phyloP scores from a whole-genome alignment of 2,329 filamentous ascomycete species.

The Didymella exigua region DNA sequence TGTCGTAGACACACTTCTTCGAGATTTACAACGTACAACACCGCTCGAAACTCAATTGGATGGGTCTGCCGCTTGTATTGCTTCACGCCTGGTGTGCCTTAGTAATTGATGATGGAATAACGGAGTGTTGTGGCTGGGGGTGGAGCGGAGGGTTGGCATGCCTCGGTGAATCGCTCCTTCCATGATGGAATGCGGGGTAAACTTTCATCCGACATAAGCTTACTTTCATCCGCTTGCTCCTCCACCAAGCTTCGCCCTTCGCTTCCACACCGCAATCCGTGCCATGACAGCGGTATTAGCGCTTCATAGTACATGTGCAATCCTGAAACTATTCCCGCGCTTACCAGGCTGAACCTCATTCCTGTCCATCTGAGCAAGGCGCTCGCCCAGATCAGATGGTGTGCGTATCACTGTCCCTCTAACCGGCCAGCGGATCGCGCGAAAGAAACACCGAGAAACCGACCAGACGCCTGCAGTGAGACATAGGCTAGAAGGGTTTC shows the following conservation, averaged over 20 bases:
- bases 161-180: constrained; percentile 6
- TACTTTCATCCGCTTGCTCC: neutral
- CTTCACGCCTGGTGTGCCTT: neutral
- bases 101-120: constrained; percentile 3
- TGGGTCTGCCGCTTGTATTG: neutral
- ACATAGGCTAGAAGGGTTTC: neutral
- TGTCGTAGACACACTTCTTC: neutral
- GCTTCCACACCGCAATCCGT: constrained; percentile 6
- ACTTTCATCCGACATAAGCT: constrained; percentile 15
- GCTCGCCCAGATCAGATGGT: neutral
- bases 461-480: neutral
- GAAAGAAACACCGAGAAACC: constrained; percentile 7
- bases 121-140: constrained; percentile 5
- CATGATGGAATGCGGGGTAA: constrained; percentile 15
- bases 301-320: neutral
- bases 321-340: neutral
- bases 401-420: constrained; percentile 4
- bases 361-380: neutral
- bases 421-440: constrained; percentile 12
- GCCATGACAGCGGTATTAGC: constrained; percentile 10
- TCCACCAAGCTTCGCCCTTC: constrained; percentile 7
- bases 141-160: constrained; percentile 7
- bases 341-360: constrained; percentile 1
- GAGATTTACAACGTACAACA: neutral
- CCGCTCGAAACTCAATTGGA: neutral